These are phyloP conservation scores for Penicillium psychrosexuale DNA, from an alignment of 2,329 filamentous ascomycete genomes.

Conservation along the genomic window DNA sequence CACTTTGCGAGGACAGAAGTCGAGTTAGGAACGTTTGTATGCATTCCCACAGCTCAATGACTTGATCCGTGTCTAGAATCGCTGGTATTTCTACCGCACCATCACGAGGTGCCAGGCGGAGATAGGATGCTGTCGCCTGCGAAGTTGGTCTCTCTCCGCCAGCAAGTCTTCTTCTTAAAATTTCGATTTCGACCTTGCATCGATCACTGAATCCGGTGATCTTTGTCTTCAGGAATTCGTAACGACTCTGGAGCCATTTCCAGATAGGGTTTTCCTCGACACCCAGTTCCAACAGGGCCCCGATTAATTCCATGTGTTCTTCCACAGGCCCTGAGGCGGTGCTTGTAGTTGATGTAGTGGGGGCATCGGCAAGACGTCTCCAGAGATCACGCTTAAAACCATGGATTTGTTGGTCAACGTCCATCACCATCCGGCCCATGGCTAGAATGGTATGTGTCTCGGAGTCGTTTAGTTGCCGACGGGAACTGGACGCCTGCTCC, in stretches of 20 bases:
- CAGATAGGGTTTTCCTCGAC: conserved; percentile 95
- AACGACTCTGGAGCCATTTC: conserved; percentile 88
- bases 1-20: conserved; percentile 70
- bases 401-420: conserved; percentile 83
- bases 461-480: conserved; percentile 64
- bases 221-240: conserved; percentile 83
- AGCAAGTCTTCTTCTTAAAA: conserved; percentile 76
- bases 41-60: conserved; percentile 92
- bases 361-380: conserved; percentile 70
- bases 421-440: conserved; percentile 90
- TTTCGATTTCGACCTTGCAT: conserved; percentile 88
- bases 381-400: conserved; percentile 86
- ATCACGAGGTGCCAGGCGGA: conserved; percentile 70
- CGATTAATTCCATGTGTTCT: conserved; percentile 89
- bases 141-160: conserved; percentile 68
- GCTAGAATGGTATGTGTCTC: conserved; percentile 84
- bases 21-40: conserved; percentile 69
- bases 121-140: conserved; percentile 67
- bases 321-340: conserved; percentile 58
- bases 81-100: conserved; percentile 58
- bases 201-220: conserved; percentile 77
- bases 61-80: conserved; percentile 72
- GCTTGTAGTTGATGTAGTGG: conserved; percentile 54
- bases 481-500: conserved; percentile 51
- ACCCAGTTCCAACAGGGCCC: conserved; percentile 83